A percentile compares a stretch with the other conserved stretches of the same genome.
Evolutionary conservation across 2,329 filamentous ascomycete species (phyloP).

Genomic region (Sporothrix luriei): DNA sequence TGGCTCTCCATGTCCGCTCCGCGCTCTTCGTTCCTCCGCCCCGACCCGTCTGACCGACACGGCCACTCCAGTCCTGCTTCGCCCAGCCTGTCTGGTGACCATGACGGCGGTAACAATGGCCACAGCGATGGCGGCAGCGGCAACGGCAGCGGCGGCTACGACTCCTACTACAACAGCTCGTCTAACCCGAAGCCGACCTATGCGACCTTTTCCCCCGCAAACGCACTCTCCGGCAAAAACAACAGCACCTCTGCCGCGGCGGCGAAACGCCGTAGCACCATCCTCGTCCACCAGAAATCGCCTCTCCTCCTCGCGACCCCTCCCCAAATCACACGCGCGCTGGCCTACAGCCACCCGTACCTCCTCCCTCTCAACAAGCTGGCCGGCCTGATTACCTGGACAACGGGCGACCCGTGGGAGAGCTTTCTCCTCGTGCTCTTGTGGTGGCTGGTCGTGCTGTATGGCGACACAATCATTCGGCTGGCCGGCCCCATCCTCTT

Average conservation of each 20-base stretch:
- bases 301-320: slow-evolving; percentile 90
- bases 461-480: slow-evolving; percentile 80
- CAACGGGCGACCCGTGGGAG: slow-evolving; percentile 90
- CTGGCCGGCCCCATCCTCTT: slow-evolving; percentile 82
- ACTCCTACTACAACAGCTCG: slow-evolving; percentile 41
- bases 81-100: slow-evolving; percentile 24
- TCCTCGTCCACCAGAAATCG: slow-evolving; percentile 95
- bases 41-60: slow-evolving; percentile 40
- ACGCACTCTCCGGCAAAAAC: slow-evolving; percentile 65
- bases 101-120: slow-evolving; percentile 34
- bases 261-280: slow-evolving; percentile 79
- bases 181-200: slow-evolving; percentile 65
- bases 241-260: slow-evolving; percentile 55
- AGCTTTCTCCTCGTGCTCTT: slow-evolving; percentile 84
- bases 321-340: slow-evolving; percentile 87
- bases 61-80: slow-evolving; percentile 38
- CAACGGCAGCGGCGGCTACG: slow-evolving; percentile 38
- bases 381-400: slow-evolving; percentile 88
- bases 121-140: slow-evolving; percentile 33
- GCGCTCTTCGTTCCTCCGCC: slow-evolving; percentile 43
- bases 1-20: slow-evolving; percentile 59
- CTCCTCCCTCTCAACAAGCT: slow-evolving; percentile 84
- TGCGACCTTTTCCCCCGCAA: slow-evolving; percentile 86
- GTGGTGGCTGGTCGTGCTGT: slow-evolving; percentile 86
- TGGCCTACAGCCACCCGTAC: slow-evolving; percentile 96